A percentile compares a stretch with the other conserved stretches of the same genome.
Conservation (phyloP, 2,329 filamentous ascomycete genomes). For the Aureobasidium vineae region DNA sequence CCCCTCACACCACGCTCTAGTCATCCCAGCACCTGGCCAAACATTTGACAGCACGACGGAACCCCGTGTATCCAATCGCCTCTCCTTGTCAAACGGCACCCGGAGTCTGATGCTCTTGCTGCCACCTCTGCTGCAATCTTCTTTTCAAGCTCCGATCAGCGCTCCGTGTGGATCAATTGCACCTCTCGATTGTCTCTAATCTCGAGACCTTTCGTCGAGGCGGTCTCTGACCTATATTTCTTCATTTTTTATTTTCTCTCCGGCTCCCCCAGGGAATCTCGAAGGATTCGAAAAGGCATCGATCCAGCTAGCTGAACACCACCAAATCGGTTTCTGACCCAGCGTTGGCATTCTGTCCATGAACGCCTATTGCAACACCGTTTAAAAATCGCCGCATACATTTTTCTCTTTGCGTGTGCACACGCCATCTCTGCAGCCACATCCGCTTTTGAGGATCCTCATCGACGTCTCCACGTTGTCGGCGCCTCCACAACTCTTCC, state of each 20-base stretch:
- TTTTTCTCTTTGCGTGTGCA: constrained; percentile 45
- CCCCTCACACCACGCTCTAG: constrained; percentile 27
- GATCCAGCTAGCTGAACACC: constrained; percentile 9
- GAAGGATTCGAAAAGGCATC: constrained; percentile 1
- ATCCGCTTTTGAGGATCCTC: constrained; percentile 68
- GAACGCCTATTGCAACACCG: constrained; percentile 23
- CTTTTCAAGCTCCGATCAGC: constrained; percentile 22
- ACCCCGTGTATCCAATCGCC: constrained; percentile 21
- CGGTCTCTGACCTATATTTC: not conserved
- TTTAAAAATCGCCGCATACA: constrained; percentile 23
- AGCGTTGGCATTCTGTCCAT: constrained; percentile 21
- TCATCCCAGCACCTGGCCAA: constrained; percentile 26
- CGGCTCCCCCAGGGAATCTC: not conserved
- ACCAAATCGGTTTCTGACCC: constrained; percentile 7
- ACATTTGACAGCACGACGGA: constrained; percentile 26
- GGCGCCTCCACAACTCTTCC: constrained; percentile 23
- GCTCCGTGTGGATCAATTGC: constrained; percentile 23
- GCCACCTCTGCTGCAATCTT: constrained; percentile 24
- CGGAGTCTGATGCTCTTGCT: constrained; percentile 25
- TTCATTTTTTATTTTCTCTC: not conserved
- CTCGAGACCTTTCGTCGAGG: constrained; percentile 18
- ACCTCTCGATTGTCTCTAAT: not conserved
- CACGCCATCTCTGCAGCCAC: constrained; percentile 69
- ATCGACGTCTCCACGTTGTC: constrained; percentile 19
- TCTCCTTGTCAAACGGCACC: constrained; percentile 20